Percentiles rank a stretch among this genome's conserved stretches.
phyloP scores from a whole-genome alignment of 1,139 yeast species.

The Wickerhamomyces sp. region DNA sequence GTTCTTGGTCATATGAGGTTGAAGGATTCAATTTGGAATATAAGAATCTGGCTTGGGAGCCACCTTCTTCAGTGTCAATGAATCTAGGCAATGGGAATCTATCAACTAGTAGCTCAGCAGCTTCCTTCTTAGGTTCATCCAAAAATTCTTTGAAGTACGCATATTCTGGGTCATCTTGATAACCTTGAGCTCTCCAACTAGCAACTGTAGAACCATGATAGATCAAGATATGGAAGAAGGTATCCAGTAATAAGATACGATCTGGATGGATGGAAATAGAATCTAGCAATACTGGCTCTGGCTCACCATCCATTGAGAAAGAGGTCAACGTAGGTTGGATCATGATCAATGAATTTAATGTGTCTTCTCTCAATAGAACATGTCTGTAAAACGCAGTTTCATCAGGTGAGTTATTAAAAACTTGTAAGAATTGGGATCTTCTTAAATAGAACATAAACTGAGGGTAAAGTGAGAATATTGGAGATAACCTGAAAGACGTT shows the following conservation, averaged over 20 bases:
- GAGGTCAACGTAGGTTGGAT: conserved; percentile 94
- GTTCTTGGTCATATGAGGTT: conserved; percentile 65
- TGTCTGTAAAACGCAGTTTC: conserved; percentile 98
- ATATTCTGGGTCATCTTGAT: conserved; percentile 87
- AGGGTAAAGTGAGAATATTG: conserved; percentile 81
- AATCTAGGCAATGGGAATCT: conserved; percentile 97
- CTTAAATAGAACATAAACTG: conserved; percentile 95
- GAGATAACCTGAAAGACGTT: conserved; percentile 70
- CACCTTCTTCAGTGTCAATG: conserved; percentile 95
- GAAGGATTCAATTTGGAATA: conserved; percentile 93
- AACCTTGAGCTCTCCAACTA: conserved; percentile 94
- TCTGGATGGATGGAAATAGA: conserved; percentile 91
- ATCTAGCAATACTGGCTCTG: conserved; percentile 91
- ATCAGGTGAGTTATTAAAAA: conserved; percentile 96
- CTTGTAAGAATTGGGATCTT: conserved; percentile 94
- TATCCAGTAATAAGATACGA: conserved; percentile 80
- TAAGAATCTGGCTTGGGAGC: conserved; percentile 96
- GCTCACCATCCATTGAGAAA: conserved; percentile 79
- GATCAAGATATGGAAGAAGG: conserved; percentile 92
- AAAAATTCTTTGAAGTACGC: conserved; percentile 81
- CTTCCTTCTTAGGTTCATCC: conserved; percentile 89
- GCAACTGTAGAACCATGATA: conserved; percentile 95
- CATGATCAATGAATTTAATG: conserved; percentile 91
- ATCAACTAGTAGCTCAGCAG: conserved; percentile 84
- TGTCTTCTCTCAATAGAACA: conserved; percentile 85